Percentiles rank a stretch among this genome's conserved stretches.
Conservation (phyloP, 1,284 basidiomycete species). For the Blastosporella zonata region DNA sequence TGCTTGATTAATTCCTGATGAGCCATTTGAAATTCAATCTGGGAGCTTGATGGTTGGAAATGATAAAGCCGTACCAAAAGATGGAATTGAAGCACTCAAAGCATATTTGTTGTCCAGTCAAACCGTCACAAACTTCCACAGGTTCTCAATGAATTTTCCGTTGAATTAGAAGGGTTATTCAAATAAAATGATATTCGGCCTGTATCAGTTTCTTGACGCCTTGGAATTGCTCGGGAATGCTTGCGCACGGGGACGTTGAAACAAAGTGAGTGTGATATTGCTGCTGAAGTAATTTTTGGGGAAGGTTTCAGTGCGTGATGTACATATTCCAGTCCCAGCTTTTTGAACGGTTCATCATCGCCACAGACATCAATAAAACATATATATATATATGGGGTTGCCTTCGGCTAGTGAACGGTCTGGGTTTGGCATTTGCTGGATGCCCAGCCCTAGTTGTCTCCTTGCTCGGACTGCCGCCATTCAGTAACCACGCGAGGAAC, state of each 20-base stretch:
- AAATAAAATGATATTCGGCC: conserved; percentile 18
- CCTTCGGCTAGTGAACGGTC: too few relatives aligned
- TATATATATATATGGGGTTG: too few relatives aligned
- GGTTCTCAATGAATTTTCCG: conserved; percentile 24
- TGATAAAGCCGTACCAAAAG: background rate
- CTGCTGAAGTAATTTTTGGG: conserved; percentile 29
- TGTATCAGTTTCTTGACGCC: conserved; percentile 27
- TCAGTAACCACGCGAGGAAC: conserved; percentile 4
- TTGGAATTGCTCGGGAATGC: conserved; percentile 31
- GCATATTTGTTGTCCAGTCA: conserved; percentile 7
- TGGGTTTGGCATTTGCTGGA: too few relatives aligned
- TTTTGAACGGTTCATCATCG: too few relatives aligned
- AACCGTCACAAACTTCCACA: conserved; percentile 22
- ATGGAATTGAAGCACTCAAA: conserved; percentile 19
- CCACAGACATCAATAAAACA: too few relatives aligned
- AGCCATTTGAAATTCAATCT: too few relatives aligned
- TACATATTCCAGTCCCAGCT: conserved; percentile 32
- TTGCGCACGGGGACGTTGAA: conserved; percentile 32
- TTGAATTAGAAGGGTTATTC: too few relatives aligned
- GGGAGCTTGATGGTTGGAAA: too few relatives aligned
- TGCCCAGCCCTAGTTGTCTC: too few relatives aligned
- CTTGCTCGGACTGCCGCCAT: conserved; percentile 13
- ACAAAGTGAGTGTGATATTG: conserved; percentile 33
- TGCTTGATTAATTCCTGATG: too few relatives aligned
- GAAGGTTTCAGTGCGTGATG: conserved; percentile 28